Conservation (phyloP, 306 rosid genomes). For the Dryas octopetala region DNA sequence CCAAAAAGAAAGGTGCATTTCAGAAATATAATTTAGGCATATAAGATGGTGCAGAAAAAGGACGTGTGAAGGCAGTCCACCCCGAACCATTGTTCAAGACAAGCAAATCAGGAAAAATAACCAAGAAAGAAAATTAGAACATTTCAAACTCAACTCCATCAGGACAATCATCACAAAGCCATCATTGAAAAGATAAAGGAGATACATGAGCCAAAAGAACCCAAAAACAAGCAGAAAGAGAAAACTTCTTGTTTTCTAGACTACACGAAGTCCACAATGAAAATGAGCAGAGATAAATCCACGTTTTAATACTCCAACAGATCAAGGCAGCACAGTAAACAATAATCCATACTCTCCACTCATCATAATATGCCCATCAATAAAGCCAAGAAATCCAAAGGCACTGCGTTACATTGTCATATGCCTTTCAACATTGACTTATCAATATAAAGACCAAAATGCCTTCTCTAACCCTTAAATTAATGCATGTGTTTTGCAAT, state of each 20-base stretch:
- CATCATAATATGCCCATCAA: background rate
- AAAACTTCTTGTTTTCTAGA: background rate
- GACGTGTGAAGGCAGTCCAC: background rate
- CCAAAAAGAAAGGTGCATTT: background rate
- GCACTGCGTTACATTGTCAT: background rate
- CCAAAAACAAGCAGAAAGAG: background rate
- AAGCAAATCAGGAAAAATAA: background rate
- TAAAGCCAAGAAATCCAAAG: conserved; percentile 1
- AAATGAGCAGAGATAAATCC: background rate
- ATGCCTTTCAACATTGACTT: background rate
- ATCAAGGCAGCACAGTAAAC: background rate
- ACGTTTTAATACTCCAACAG: background rate
- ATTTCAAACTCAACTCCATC: background rate
- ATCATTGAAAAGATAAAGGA: background rate
- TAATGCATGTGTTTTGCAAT: background rate
- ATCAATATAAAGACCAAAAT: background rate
- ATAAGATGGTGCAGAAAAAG: background rate
- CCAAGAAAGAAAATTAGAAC: background rate
- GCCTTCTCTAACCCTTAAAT: background rate
- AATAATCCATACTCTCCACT: background rate
- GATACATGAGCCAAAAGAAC: background rate
- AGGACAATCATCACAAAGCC: background rate
- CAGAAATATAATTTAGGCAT: background rate
- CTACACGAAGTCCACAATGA: background rate
- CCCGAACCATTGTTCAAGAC: background rate